These are phyloP conservation scores for Rhynchospora pubera DNA, from an alignment of 176 grass and related monocot species.

Conservation along the genomic window DNA sequence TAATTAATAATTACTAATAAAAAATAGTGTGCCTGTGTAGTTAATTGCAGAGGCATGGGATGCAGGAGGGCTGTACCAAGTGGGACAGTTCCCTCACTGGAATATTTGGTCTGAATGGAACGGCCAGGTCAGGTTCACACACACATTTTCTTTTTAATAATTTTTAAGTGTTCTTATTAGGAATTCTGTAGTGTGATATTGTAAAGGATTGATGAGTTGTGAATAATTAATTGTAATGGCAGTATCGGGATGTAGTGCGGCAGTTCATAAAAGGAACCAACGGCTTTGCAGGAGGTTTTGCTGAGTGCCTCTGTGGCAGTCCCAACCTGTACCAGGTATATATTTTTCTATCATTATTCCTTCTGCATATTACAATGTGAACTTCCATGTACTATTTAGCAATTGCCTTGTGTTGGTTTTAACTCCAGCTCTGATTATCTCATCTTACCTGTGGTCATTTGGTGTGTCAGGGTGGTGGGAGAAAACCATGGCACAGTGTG, in stretches of 20 bases:
- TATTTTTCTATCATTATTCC: neutral
- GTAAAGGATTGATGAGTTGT: neutral
- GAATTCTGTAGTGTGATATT: neutral
- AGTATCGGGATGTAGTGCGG: slow-evolving; percentile 88
- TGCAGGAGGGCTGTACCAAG: slow-evolving; percentile 99
- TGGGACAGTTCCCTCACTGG: slow-evolving; percentile 90
- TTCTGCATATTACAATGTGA: neutral
- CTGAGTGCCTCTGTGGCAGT: slow-evolving; percentile 89
- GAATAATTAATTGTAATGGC: slow-evolving; percentile 26
- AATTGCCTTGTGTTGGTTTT: neutral
- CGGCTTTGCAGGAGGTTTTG: slow-evolving; percentile 92
- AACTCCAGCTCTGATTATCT: neutral
- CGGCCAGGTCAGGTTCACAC: slow-evolving; percentile 57
- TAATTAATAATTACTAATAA: neutral
- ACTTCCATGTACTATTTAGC: neutral
- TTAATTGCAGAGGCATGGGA: slow-evolving; percentile 99
- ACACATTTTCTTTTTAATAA: neutral
- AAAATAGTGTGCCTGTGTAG: slow-evolving; percentile 18
- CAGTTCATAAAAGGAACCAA: slow-evolving; percentile 98
- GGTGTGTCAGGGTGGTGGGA: slow-evolving; percentile 62
- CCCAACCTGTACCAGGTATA: slow-evolving; percentile 88
- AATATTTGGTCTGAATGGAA: slow-evolving; percentile 98
- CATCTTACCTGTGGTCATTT: neutral
- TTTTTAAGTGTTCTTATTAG: neutral
- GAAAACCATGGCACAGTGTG: slow-evolving; percentile 92